These are phyloP conservation scores for Miamiensis avidus DNA, from an alignment of 169 alveolate species.

Conservation along the genomic window DNA sequence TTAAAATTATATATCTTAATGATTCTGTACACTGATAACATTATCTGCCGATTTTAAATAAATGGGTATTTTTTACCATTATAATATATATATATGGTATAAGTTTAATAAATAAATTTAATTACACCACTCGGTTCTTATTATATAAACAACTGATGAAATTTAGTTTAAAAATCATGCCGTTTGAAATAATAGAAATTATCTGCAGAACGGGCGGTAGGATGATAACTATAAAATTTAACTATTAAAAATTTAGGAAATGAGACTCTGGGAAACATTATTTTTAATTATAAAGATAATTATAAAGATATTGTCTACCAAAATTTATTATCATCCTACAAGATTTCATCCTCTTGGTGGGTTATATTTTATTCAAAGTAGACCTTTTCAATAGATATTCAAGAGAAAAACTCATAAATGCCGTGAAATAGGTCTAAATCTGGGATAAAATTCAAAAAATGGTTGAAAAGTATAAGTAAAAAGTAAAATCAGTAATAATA, in stretches of 20 bases:
- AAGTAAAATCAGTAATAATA: background rate
- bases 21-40: no score
- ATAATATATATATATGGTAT: no score
- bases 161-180: slow-evolving; percentile 51
- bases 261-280: slow-evolving; percentile 32
- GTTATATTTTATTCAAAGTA: slow-evolving; percentile 71
- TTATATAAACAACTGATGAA: no score
- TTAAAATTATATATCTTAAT: no score
- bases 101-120: no score
- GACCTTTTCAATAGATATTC: slow-evolving; percentile 66
- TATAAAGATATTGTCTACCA: slow-evolving; percentile 43
- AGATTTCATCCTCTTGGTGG: slow-evolving; percentile 77
- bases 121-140: no score
- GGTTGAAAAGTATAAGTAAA: background rate
- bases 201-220: slow-evolving; percentile 90
- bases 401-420: slow-evolving; percentile 45
- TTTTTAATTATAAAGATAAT: slow-evolving; percentile 49
- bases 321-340: slow-evolving; percentile 82
- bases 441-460: slow-evolving; percentile 3
- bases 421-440: slow-evolving; percentile 1
- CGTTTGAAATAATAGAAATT: slow-evolving; percentile 77
- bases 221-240: slow-evolving; percentile 69
- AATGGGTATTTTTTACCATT: no score
- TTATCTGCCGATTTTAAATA: no score
- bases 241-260: slow-evolving; percentile 19